Conservation (phyloP, 148 eudicot genomes). For the Rhododendron henanense region DNA sequence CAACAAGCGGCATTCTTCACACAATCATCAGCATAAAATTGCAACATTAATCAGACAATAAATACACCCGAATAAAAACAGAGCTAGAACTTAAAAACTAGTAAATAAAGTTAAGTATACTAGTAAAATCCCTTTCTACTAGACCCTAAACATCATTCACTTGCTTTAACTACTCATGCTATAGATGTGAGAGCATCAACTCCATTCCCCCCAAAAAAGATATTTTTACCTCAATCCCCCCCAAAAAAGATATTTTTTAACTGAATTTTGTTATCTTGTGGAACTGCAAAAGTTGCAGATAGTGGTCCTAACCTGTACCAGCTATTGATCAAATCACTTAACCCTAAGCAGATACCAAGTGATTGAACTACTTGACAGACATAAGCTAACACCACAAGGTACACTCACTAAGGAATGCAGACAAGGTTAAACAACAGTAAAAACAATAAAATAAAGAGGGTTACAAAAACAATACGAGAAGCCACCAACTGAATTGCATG, state of each 20-base stretch:
- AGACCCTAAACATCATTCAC: no score
- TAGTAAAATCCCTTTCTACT: neutral
- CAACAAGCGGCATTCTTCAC: neutral
- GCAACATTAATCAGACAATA: neutral
- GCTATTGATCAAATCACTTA: neutral
- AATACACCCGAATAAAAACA: neutral
- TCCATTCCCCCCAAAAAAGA: no score
- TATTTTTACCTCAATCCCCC: no score
- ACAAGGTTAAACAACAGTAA: neutral
- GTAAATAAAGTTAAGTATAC: neutral
- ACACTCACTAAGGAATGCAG: neutral
- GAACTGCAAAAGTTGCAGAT: neutral
- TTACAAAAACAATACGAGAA: neutral
- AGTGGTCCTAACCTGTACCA: neutral
- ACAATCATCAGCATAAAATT: neutral
- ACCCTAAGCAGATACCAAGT: neutral
- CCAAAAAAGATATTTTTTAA: no score
- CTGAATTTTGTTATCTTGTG: no score
- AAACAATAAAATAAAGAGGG: neutral
- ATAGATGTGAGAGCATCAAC: no score
- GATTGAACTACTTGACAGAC: neutral
- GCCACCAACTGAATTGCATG: neutral
- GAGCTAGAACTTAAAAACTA: no score
- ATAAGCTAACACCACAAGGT: neutral
- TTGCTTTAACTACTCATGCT: no score